phyloP scores from a whole-genome alignment of 2,329 filamentous ascomycete species.

The Blastomyces gilchristii region DNA sequence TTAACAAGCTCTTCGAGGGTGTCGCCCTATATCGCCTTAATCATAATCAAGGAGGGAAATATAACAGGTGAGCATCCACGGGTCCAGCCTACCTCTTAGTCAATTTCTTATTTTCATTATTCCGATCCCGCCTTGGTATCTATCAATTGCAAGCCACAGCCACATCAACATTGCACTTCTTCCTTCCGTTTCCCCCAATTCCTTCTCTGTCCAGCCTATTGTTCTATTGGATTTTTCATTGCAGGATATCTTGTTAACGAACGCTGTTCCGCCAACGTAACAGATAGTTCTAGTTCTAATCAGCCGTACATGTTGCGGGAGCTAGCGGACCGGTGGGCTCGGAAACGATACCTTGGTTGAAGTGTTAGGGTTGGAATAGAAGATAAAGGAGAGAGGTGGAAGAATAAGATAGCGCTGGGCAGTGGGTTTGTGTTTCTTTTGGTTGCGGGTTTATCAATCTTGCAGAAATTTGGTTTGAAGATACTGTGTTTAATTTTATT shows the following conservation, averaged over 20 bases:
- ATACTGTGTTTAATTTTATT: background rate
- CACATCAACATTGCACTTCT: background rate
- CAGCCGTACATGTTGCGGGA: constrained; percentile 44
- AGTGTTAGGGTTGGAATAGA: constrained; percentile 4
- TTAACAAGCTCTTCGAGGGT: background rate
- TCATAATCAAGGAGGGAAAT: background rate
- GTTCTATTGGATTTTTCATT: background rate
- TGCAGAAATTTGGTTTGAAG: background rate
- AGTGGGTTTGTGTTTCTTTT: background rate
- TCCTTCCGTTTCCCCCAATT: background rate
- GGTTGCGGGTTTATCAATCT: background rate
- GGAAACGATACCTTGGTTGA: constrained; percentile 38
- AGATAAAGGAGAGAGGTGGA: constrained; percentile 14
- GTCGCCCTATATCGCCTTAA: background rate
- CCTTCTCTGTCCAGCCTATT: background rate
- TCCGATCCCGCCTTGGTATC: background rate
- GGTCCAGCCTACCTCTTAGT: background rate
- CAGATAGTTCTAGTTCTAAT: background rate
- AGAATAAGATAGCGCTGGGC: constrained; percentile 17
- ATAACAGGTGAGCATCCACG: background rate
- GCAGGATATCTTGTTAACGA: background rate
- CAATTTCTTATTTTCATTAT: background rate
- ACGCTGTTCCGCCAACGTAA: background rate
- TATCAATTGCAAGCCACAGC: background rate
- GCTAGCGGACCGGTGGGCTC: constrained; percentile 42